Evolutionary conservation across 805 yeast genomes (phyloP), one percentile per base, ranked within the genome.

Genomic region (Pichia nakasei): DNA sequence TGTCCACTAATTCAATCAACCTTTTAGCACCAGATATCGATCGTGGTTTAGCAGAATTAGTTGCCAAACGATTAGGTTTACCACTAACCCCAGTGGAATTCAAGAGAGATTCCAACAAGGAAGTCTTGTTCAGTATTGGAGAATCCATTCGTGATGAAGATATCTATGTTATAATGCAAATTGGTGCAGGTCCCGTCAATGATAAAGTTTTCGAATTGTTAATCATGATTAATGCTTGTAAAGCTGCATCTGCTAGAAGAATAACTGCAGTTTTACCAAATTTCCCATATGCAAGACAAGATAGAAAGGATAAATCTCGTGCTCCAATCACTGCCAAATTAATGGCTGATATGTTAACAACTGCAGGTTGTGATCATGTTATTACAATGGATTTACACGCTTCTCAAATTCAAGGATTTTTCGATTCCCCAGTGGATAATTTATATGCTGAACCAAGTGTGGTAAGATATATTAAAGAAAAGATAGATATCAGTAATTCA

Each of bases 231-330:
- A 81, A 82, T 56, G 91, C 93, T 17, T 85, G 91, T 62, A 80
- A 80, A 55, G 80, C 84, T 3, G 93, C 93, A 9, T 78, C 86
- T 43, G 93, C 91, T 18, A 74, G 93, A 59, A 73, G 87, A 59
- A 81, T 85, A 59, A 83, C 91, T 3, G 93, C 85, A 7, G 85
- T 85, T 17, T 73, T 85, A 51, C 93, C 94, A 42, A 83, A 79
- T 59, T 85, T 82, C 63, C 89, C 89, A 11, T 85, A 85, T 54
- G 93, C 93, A n/a, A 76, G 94, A 68, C 94, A 85, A 62, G 94
- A 85, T 60, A 73, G 86, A 60, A 85, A 85, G 65, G 94, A 85
- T 60, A 85, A 85, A 59, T 76, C 84, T 43, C 73, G 94, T 61
- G 93, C 93, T 17, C 91, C 91, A 42, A 82, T 85, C 51, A 83